These are phyloP conservation scores for Colletotrichum zoysiae DNA, from an alignment of 2,329 filamentous ascomycete species.

Conservation along the genomic window DNA sequence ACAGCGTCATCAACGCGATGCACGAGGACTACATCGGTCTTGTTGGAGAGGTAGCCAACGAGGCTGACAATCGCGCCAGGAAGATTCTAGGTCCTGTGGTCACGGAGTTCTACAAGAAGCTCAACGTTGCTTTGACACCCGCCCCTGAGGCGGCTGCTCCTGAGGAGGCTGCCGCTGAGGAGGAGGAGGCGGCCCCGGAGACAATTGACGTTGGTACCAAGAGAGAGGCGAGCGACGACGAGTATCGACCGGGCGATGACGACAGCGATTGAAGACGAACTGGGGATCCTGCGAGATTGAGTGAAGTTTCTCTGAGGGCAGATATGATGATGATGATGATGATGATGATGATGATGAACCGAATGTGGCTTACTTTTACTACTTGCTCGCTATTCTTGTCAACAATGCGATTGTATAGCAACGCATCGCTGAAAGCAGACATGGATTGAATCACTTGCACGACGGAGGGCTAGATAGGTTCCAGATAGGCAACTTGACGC, in stretches of 20 bases:
- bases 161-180: neutral
- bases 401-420: neutral
- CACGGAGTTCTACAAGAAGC: slow-evolving; percentile 6
- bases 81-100: slow-evolving; percentile 24
- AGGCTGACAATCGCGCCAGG: slow-evolving; percentile 12
- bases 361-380: neutral
- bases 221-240: slow-evolving; percentile 9
- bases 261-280: slow-evolving; percentile 9
- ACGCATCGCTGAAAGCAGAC: neutral
- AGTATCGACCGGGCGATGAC: neutral
- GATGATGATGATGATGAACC: neutral
- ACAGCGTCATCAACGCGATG: slow-evolving; percentile 50
- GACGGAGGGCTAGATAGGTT: slow-evolving; percentile 2
- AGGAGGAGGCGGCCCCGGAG: neutral
- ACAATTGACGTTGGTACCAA: neutral
- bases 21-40: slow-evolving; percentile 43
- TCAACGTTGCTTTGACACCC: neutral
- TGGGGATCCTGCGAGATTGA: neutral
- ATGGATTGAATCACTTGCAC: no score
- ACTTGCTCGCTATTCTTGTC: neutral
- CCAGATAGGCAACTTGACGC: neutral
- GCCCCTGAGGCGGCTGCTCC: neutral
- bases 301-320: neutral
- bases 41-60: slow-evolving; percentile 41
- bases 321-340: neutral